Percentiles rank a stretch among this genome's conserved stretches.
These are phyloP conservation scores for Lunasporangiospora selenospora DNA, from an alignment of 192 early-diverging fungal species.

Conservation along the genomic window DNA sequence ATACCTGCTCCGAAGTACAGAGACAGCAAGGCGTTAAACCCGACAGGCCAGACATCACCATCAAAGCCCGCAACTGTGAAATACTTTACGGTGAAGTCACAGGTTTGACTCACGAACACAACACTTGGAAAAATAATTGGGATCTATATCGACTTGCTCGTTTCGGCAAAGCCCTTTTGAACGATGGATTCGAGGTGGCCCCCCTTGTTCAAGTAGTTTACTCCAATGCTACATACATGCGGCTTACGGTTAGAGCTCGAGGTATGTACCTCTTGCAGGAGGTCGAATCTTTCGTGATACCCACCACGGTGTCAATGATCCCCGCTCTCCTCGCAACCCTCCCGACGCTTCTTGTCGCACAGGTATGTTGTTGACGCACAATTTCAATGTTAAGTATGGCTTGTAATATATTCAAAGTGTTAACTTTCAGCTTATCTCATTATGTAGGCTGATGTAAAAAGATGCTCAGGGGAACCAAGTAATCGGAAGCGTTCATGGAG, in stretches of 20 bases:
- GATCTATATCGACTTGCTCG: constrained; percentile 14
- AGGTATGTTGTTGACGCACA: constrained; percentile 20
- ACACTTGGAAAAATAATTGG: constrained; percentile 11
- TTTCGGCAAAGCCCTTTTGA: constrained; percentile 15
- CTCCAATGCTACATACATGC: constrained; percentile 20
- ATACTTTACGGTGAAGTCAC: constrained; percentile 19
- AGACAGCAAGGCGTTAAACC: constrained; percentile 15
- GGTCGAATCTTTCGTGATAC: constrained; percentile 9
- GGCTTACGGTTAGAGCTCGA: constrained; percentile 1
- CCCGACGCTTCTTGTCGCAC: constrained; percentile 16
- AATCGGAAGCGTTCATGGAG: constrained; percentile 15
- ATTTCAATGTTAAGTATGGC: neutral
- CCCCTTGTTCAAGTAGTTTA: constrained; percentile 22
- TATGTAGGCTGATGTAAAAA: constrained; percentile 11
- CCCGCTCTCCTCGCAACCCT: constrained; percentile 18
- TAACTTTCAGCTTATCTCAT: constrained; percentile 1
- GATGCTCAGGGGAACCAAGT: constrained; percentile 1
- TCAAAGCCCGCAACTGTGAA: constrained; percentile 2
- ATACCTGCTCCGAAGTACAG: constrained; percentile 13
- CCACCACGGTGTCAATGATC: constrained; percentile 10
- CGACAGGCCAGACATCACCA: constrained; percentile 21
- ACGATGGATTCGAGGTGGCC: constrained; percentile 1
- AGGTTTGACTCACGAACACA: constrained; percentile 8
- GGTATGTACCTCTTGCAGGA: constrained; percentile 17
- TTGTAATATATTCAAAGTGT: constrained; percentile 2